A percentile compares a stretch with the other conserved stretches of the same genome.
These are phyloP conservation scores for Colletotrichum simmondsii DNA, from an alignment of 2,329 filamentous ascomycete species.

Conservation along the genomic window DNA sequence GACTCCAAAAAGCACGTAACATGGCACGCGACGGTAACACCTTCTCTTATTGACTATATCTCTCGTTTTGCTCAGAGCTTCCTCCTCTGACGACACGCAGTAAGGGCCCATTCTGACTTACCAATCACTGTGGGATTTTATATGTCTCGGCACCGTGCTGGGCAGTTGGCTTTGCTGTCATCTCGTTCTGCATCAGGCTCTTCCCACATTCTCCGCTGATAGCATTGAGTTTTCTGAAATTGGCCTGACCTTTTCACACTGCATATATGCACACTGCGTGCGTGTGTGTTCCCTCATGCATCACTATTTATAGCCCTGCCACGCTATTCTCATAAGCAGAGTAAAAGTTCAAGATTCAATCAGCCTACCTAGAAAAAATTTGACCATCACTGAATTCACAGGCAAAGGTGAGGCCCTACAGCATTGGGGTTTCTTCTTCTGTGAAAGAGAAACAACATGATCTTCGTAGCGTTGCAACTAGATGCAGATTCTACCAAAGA, in stretches of 20 bases:
- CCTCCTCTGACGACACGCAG: not conserved
- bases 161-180: not conserved
- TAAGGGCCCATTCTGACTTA: not conserved
- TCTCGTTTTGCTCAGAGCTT: constrained; percentile 1
- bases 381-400: not conserved
- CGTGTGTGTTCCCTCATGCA: not conserved
- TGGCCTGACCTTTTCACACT: not conserved
- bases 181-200: not conserved
- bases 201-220: not conserved
- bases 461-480: not conserved
- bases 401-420: not conserved
- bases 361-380: not conserved
- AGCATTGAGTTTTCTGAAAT: not conserved
- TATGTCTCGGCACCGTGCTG: not conserved
- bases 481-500: not conserved
- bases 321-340: not conserved
- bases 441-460: not conserved
- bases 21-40: not conserved
- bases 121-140: not conserved
- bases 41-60: not conserved
- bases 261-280: not conserved
- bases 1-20: not conserved
- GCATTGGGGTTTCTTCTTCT: constrained; percentile 1
- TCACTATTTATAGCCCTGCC: constrained; percentile 8
- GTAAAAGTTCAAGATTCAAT: not conserved